Base-by-base conservation (phyloP, 2,329 filamentous ascomycete genomes). In the Pseudocercospora macadamiae region DNA sequence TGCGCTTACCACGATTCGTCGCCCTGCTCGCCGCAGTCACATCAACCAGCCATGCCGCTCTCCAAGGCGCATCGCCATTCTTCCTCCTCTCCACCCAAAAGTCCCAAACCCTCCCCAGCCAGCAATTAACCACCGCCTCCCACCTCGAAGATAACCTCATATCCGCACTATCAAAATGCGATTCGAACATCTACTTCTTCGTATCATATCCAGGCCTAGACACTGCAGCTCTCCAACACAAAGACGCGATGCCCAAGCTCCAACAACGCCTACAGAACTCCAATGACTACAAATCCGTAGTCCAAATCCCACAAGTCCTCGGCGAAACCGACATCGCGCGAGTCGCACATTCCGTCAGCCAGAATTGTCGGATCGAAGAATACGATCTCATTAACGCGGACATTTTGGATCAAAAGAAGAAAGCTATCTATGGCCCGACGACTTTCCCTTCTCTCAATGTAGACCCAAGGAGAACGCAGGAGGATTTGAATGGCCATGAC, bases 11-110 rank as follows among this genome's bases (percentile, higher is more conserved):
- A 60, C 63, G 47, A 59, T 55, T 57, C 18, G 60, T 63, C 56
- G 58, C 66, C 21, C 62, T 70, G 45, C 67, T 71, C 21, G 56
- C 60, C 3, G 64, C 65, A 26, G 65, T 64, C n/a, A 63, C 36
- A 36, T 59, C 64, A 21, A 86, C 82, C 44, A 79, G 86, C n/a
- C n/a, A n/a, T n/a, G n/a, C n/a, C 62, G 93, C 91, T 23, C 95
- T 96, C 8, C 59, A 56, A 23, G 58, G 63, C 54, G 56, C 64
- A 12, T 61, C 55, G 28, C 93, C 95, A 16, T 95, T 96, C 76
- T 84, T 96, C 73, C 79, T 97, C 66, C 88, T 96, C 74, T 97
- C 93, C 28, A 93, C 89, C 45, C 84, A 89, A 63, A 80, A 87
- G 93, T 47, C 44, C 12, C 57, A 59, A 48, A 56, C 18, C 36